Conservation (phyloP, 83 land plant genomes). For the Thuja plicata region DNA sequence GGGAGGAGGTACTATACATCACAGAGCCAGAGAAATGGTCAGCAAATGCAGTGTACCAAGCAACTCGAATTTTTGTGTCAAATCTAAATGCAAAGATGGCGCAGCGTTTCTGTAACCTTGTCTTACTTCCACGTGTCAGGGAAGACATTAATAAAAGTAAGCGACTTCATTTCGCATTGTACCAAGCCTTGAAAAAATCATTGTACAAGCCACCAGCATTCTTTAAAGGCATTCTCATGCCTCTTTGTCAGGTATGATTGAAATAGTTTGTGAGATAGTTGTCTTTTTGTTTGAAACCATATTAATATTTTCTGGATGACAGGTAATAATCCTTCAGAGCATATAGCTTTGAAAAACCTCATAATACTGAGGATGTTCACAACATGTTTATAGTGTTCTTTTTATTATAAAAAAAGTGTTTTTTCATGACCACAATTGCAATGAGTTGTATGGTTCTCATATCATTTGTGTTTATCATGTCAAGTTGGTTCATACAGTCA, state of each 20-base stretch:
- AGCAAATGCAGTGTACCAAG: conserved; percentile 89
- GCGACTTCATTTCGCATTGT: conserved; percentile 83
- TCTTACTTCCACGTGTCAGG: conserved; percentile 84
- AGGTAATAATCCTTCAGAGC: background rate
- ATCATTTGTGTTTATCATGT: background rate
- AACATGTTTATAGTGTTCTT: background rate
- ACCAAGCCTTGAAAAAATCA: conserved; percentile 79
- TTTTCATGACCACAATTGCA: background rate
- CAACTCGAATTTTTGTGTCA: conserved; percentile 92
- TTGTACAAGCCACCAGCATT: conserved; percentile 93
- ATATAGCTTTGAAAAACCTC: background rate
- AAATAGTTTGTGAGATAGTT: background rate
- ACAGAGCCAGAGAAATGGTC: conserved; percentile 99
- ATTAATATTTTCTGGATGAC: background rate
- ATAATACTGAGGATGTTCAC: background rate
- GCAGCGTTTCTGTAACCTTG: conserved; percentile 85
- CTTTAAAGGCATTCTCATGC: conserved; percentile 82
- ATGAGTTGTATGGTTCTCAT: background rate
- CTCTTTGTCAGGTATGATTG: conserved; percentile 80
- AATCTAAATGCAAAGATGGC: conserved; percentile 80
- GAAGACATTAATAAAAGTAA: conserved; percentile 84
- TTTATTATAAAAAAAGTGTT: background rate
- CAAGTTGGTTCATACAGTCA: background rate
- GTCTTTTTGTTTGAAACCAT: background rate
- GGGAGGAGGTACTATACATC: conserved; percentile 87